Evolutionary conservation across 192 early-diverging fungal genomes (phyloP).

Genomic region (Mortierella claussenii): DNA sequence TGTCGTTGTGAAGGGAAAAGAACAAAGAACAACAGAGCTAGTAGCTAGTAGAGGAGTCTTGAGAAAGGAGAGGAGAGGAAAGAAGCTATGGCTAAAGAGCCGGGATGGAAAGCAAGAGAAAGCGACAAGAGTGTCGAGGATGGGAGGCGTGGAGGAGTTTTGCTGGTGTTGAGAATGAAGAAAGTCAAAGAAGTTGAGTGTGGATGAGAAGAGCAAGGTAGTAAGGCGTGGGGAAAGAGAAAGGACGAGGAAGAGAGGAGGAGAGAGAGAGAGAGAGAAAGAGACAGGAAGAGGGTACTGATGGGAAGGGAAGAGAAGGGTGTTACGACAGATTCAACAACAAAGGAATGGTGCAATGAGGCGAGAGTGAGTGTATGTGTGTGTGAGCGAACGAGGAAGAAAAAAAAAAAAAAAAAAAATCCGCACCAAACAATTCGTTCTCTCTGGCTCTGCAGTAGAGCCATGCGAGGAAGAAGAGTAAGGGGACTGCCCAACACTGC

Average conservation of each 20-base stretch:
- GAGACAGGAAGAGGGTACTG: background rate
- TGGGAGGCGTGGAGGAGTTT: too few species aligned
- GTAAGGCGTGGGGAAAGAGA: background rate
- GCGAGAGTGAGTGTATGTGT: too few species aligned
- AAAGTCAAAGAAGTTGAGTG: background rate
- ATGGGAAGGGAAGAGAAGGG: background rate
- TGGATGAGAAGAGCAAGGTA: background rate
- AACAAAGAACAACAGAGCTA: background rate
- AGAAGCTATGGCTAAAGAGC: background rate
- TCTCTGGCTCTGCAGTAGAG: too few species aligned
- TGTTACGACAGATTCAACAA: background rate
- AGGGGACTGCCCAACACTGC: too few species aligned
- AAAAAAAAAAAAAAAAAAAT: constrained; percentile 5
- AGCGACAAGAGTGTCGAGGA: background rate
- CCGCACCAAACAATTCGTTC: too few species aligned
- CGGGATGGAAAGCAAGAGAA: too few species aligned
- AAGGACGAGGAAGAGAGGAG: background rate
- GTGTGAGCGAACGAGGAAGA: background rate
- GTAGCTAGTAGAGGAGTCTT: background rate
- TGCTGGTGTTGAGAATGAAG: background rate
- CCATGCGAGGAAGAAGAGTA: too few species aligned
- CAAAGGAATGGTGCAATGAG: background rate
- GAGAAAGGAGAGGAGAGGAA: background rate
- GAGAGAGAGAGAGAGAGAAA: background rate
- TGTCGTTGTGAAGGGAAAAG: background rate